Evolutionary conservation across 2,329 filamentous ascomycete species (phyloP).

Genomic region (Claviceps cyperi): DNA sequence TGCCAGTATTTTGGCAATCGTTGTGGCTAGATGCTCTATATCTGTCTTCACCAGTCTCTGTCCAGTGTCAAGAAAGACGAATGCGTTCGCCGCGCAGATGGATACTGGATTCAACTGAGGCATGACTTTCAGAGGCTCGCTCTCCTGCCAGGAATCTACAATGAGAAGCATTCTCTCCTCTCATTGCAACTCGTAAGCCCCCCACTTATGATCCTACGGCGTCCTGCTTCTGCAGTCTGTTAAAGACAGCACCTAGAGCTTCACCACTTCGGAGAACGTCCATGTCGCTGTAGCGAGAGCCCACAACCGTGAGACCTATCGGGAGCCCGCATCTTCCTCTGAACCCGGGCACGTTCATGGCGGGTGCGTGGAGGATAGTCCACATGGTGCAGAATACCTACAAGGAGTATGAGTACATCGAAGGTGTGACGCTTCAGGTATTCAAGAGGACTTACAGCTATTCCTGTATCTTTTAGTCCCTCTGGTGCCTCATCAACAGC

Average conservation of each 20-base stretch:
- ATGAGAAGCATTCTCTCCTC: no score
- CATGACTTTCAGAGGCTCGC: no score
- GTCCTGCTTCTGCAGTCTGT: neutral
- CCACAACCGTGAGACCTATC: slow-evolving; percentile 41
- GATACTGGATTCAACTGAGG: no score
- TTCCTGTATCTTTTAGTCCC: slow-evolving; percentile 38
- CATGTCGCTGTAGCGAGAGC: slow-evolving; percentile 30
- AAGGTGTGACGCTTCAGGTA: neutral
- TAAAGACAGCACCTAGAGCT: slow-evolving; percentile 20
- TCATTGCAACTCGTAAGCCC: neutral
- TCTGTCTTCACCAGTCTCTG: no score
- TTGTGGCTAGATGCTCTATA: no score
- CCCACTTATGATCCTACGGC: neutral
- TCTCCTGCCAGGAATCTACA: no score
- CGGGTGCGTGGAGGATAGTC: slow-evolving; percentile 40
- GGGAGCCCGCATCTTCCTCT: slow-evolving; percentile 38
- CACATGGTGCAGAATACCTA: slow-evolving; percentile 9
- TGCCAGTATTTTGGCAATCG: no score
- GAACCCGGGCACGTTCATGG: slow-evolving; percentile 51
- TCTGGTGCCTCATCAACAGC: slow-evolving; percentile 44
- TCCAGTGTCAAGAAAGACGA: no score
- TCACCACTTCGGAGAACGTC: slow-evolving; percentile 29
- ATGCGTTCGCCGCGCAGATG: no score
- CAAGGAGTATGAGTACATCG: neutral
- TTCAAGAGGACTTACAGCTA: slow-evolving; percentile 21